A percentile compares a stretch with the other conserved stretches of the same genome.
These are phyloP conservation scores for Aspergillus pseudoterreus DNA, from an alignment of 2,329 filamentous ascomycete genomes.

Conservation along the genomic window DNA sequence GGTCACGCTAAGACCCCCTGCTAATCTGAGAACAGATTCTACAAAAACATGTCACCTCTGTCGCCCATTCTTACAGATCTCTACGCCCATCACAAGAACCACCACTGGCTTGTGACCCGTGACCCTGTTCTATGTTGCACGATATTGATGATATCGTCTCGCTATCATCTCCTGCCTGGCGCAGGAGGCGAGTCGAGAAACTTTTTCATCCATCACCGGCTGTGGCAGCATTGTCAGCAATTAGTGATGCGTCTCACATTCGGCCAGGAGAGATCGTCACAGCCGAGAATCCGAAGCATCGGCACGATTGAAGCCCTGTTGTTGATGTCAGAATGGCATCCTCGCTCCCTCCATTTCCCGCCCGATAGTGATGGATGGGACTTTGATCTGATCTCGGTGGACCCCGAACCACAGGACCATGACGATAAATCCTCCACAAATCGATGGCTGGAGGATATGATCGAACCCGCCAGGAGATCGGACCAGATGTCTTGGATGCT, in stretches of 20 bases:
- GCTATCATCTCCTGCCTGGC: constrained; percentile 46
- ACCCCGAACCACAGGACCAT: constrained; percentile 31
- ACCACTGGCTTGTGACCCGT: constrained; percentile 46
- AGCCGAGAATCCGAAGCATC: constrained; percentile 47
- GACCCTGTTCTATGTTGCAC: constrained; percentile 53
- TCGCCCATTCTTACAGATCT: constrained; percentile 51
- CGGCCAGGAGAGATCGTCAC: constrained; percentile 51
- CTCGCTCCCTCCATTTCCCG: constrained; percentile 52
- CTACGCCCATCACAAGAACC: constrained; percentile 48
- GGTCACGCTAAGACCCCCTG: too few relatives aligned
- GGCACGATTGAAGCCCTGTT: constrained; percentile 54
- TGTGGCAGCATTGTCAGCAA: constrained; percentile 55
- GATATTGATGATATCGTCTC: constrained; percentile 54
- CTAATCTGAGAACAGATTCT: constrained; percentile 34
- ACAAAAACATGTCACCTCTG: constrained; percentile 49
- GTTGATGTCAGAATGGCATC: constrained; percentile 56
- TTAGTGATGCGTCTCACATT: constrained; percentile 53
- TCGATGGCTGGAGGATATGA: constrained; percentile 52
- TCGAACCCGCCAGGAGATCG: constrained; percentile 52
- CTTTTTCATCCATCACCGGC: constrained; percentile 51
- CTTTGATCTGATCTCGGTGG: constrained; percentile 47
- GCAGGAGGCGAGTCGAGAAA: constrained; percentile 46
- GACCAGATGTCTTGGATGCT: constrained; percentile 61
- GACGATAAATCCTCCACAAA: constrained; percentile 29
- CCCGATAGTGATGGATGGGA: constrained; percentile 55